A percentile compares a stretch with the other conserved stretches of the same genome.
Conservation (phyloP, 768 basidiomycete genomes). For the Brasilioporus rufonigricans region DNA sequence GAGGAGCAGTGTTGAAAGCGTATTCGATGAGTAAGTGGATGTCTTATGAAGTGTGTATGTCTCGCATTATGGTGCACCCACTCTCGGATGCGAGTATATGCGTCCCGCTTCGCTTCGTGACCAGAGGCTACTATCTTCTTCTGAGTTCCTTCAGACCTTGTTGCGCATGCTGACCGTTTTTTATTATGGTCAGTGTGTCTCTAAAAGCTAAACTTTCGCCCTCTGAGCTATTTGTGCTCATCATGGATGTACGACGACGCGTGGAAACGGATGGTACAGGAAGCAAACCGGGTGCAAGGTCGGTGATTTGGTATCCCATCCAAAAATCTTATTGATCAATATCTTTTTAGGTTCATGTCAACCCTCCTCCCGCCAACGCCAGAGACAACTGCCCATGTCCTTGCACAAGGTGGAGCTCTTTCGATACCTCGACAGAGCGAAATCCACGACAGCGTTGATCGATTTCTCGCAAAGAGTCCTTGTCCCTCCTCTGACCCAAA, state of each 20-base stretch:
- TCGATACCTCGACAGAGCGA: too few relatives aligned
- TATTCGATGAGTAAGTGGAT: constrained; percentile 73
- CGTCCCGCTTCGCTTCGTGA: background rate
- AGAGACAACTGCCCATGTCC: constrained; percentile 64
- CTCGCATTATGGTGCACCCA: background rate
- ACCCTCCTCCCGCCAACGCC: too few relatives aligned
- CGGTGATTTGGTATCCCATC: background rate
- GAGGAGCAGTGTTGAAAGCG: constrained; percentile 71
- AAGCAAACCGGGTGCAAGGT: constrained; percentile 17
- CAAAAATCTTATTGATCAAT: background rate
- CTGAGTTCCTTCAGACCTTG: background rate
- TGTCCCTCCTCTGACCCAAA: background rate
- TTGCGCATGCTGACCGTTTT: constrained; percentile 10
- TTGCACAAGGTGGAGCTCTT: constrained; percentile 73
- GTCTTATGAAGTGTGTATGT: background rate
- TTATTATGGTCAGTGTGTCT: constrained; percentile 56
- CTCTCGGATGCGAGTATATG: background rate
- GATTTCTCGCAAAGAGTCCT: too few relatives aligned
- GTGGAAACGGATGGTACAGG: constrained; percentile 68
- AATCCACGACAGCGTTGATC: too few relatives aligned
- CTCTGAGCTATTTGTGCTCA: constrained; percentile 63
- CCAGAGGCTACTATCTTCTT: too few relatives aligned
- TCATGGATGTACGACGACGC: constrained; percentile 70
- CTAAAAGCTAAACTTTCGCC: constrained; percentile 73
- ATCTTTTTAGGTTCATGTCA: constrained; percentile 51